A percentile compares a stretch with the other conserved stretches of the same genome.
Conservation (phyloP, 805 yeast genomes). For the Starmerella potacharoeniae region DNA sequence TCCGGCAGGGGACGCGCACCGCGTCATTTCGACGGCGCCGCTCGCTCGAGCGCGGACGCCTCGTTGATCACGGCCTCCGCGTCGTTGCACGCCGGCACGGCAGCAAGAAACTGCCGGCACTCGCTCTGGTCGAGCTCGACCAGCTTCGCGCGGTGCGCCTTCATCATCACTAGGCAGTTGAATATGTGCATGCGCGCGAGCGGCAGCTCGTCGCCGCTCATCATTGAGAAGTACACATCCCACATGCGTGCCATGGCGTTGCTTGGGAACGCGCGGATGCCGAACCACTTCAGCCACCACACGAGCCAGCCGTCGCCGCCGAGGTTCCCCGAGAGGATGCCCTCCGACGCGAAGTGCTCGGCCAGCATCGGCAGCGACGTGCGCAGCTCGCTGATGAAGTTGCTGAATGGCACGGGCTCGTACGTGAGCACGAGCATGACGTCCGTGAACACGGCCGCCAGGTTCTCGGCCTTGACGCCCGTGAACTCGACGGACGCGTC, state of each 20-base stretch:
- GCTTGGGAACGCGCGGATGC: conserved; percentile 72
- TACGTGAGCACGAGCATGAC: conserved; percentile 12
- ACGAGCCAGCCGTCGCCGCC: conserved; percentile 78
- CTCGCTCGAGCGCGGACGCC: conserved; percentile 8
- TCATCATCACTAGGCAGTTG: conserved; percentile 64
- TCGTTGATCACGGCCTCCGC: conserved; percentile 19
- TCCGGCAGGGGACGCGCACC: not conserved
- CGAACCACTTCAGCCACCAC: conserved; percentile 92
- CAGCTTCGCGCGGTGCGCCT: conserved; percentile 64
- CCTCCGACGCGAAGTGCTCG: conserved; percentile 68
- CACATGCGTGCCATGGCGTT: conserved; percentile 78
- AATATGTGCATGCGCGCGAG: conserved; percentile 42
- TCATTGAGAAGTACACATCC: conserved; percentile 77
- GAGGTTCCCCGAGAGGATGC: conserved; percentile 42
- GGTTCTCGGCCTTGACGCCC: conserved; percentile 6
- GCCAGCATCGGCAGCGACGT: conserved; percentile 64
- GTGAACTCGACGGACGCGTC: conserved; percentile 40
- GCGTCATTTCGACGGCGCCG: not conserved
- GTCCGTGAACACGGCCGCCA: conserved; percentile 8
- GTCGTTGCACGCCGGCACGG: conserved; percentile 17
- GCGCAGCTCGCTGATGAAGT: conserved; percentile 53
- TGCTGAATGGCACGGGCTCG: conserved; percentile 20
- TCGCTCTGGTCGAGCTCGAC: conserved; percentile 86
- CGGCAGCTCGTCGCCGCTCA: not conserved
- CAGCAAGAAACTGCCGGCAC: conserved; percentile 57